Base-by-base conservation (phyloP, 495 filamentous ascomycete genomes). In the Pseudevernia furfuracea region DNA sequence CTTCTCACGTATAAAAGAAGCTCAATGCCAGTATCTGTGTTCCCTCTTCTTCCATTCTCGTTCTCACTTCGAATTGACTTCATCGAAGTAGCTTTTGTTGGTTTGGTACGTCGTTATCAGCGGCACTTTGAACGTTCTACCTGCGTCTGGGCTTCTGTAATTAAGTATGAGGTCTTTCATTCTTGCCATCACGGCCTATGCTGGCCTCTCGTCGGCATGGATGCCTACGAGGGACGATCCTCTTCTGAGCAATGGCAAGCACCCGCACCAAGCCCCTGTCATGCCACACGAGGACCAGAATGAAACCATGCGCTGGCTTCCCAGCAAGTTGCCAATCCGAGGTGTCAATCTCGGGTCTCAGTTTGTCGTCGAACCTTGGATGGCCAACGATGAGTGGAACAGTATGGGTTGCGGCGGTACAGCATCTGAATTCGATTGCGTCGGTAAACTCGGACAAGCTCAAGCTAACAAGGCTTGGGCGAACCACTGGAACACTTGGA, bases 331-430 rank as follows among this genome's bases (percentile, higher is more conserved):
- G 65, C 85, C 84, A 70, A 78, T 88, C 57, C 80, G 83, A 1
- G 84, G 84, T 23, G 84, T 88, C 11, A 85, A 87, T 63, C 74
- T 87, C 8, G 83, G 85, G 39, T 81, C 81, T 11, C 74, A 80
- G 11, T 86, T 87, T 66, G 73, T 85, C 39, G 74, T 87, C 60
- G 84, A 86, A 70, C 81, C 82, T 2, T 86, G 83, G 84, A 80
- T 87, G 70, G 78, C 78, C 15, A 59, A 66, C 10, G 72, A 71
- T 23, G 77, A 77, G 58, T 87, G 83, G 82, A 67, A 17, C 21
- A 60, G 66, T 37, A 83, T 87, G 76, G 84, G 85, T 38, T 87
- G 85, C 65, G 77, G 73, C n/a, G 70, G 60, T 43, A 66, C 70
- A 34, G 71, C 76, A 7, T 80, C 79, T 39, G 85, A 87, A 67